Evolutionary conservation across 441 rosid genomes (phyloP).

Genomic region (Rhodomyrtus psidioides): DNA sequence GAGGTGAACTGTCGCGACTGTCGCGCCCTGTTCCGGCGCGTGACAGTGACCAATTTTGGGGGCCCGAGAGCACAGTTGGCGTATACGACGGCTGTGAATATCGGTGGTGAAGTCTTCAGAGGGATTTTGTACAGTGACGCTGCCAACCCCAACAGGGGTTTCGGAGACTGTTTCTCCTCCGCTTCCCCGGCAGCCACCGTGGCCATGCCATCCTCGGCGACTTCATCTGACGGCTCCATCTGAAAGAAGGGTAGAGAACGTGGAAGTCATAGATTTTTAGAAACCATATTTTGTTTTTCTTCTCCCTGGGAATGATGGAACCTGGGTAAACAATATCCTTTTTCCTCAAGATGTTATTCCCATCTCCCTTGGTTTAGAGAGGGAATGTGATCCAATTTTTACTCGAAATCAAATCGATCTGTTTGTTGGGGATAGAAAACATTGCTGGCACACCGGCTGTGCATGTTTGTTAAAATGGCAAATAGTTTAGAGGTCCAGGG

Average conservation of each 20-base stretch:
- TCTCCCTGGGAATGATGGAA: not conserved
- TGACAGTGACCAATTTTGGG: conserved; percentile 56
- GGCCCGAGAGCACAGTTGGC: conserved; percentile 29
- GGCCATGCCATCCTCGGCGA: not conserved
- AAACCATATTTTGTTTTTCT: not conserved
- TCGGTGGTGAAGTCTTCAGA: conserved; percentile 77
- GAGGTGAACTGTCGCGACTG: conserved; percentile 57
- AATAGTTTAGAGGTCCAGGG: not conserved
- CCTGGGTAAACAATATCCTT: not conserved
- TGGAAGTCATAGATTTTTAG: not conserved
- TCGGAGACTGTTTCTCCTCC: not conserved
- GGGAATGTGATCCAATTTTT: not conserved
- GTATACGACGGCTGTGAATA: conserved; percentile 74
- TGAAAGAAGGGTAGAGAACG: not conserved
- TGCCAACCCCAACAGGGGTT: conserved; percentile 7
- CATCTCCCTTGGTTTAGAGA: not conserved
- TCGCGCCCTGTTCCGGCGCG: conserved; percentile 65
- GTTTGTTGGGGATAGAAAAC: not conserved
- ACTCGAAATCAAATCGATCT: not conserved
- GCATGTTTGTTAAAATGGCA: not conserved
- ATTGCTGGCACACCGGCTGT: not conserved
- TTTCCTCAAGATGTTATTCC: not conserved
- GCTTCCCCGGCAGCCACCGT: not conserved
- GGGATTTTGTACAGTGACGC: conserved; percentile 85
- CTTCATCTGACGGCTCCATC: not conserved